Percentiles rank a stretch among this genome's conserved stretches.
phyloP scores from a whole-genome alignment of 108 stramenopile genomes.

The Schizochytrium sp. region DNA sequence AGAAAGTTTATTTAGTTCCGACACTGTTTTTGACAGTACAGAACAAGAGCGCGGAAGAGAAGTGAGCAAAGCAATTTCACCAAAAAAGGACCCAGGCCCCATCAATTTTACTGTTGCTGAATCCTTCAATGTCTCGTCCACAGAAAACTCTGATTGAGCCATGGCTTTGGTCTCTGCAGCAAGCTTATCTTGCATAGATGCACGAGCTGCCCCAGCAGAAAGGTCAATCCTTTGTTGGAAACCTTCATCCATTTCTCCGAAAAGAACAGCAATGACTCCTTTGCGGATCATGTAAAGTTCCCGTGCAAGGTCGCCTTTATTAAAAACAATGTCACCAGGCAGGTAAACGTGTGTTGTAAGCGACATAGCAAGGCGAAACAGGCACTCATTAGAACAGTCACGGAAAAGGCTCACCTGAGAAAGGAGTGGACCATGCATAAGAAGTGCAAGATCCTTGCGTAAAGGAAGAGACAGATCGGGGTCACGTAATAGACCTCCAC shows the following conservation, averaged over 20 bases:
- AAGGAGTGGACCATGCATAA: not conserved
- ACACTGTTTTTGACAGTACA: conserved; percentile 26
- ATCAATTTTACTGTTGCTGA: not conserved
- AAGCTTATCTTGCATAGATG: not conserved
- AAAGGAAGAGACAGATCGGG: conserved; percentile 16
- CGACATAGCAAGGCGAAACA: not conserved
- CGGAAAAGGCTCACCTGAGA: conserved; percentile 22
- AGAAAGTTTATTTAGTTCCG: conserved; percentile 23
- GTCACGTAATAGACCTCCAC: not conserved
- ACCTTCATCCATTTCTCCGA: not conserved
- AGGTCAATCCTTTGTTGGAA: not conserved
- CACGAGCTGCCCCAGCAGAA: not conserved
- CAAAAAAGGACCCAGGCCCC: conserved; percentile 39
- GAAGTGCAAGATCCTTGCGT: conserved; percentile 41
- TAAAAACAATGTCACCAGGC: conserved; percentile 1
- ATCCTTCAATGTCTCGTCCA: conserved; percentile 6
- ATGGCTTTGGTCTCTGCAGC: not conserved
- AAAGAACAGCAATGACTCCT: conserved; percentile 5
- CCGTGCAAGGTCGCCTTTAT: not conserved
- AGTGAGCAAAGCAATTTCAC: conserved; percentile 37
- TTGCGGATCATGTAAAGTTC: conserved; percentile 49
- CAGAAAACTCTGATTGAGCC: not conserved
- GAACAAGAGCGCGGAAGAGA: conserved; percentile 24
- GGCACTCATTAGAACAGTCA: conserved; percentile 35
- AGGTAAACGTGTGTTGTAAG: conserved; percentile 39